Evolutionary conservation across 2,329 filamentous ascomycete genomes (phyloP), one percentile per base, ranked within the genome.

Genomic region (Didymella exigua): DNA sequence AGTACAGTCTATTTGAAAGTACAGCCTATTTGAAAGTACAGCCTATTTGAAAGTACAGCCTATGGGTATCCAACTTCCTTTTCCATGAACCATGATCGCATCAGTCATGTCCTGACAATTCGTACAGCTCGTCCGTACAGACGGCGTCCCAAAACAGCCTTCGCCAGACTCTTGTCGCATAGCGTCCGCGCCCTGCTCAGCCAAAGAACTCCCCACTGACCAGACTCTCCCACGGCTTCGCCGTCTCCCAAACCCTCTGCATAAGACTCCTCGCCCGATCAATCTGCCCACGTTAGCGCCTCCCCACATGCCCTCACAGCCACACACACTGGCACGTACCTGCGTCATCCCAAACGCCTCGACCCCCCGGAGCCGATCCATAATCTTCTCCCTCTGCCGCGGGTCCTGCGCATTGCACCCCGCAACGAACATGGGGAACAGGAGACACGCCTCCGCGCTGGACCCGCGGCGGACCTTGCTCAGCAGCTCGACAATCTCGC

Each of bases 391-490:
- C 44, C 86, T 79, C 62, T 88, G 83, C 2, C 74, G 75, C 29
- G 78, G 66, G 43, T 86, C 82, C 50, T 77, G 77, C 1, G 86
- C 85, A 71, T 95, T 89, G 61, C 89, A 93, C 0, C 90, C 91
- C 1, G 90, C 90, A 1, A 89, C 90, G 73, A 95, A 95, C 76
- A 95, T 86, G 0, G 91, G 90, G 61, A 95, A 93, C 33, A 95
- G 73, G 16, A 90, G 77, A 66, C 89, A 91, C 8, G 85, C 86
- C 73, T 93, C 90, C 0, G 89, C 89, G 14, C 86, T 86, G 26
- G 87, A 87, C 5, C 89, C 88, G 11, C 81, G 77, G 11, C 85
- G 78, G 43, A 95, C 84, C 31, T 82, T 83, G 19, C 79, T 78
- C 57, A 93, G 77, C 27, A 86, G 83, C 1, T 78, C 76, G 24